A percentile compares a stretch with the other conserved stretches of the same genome.
phyloP scores from a whole-genome alignment of 2,329 filamentous ascomycete genomes.

The Xylogone sp. region DNA sequence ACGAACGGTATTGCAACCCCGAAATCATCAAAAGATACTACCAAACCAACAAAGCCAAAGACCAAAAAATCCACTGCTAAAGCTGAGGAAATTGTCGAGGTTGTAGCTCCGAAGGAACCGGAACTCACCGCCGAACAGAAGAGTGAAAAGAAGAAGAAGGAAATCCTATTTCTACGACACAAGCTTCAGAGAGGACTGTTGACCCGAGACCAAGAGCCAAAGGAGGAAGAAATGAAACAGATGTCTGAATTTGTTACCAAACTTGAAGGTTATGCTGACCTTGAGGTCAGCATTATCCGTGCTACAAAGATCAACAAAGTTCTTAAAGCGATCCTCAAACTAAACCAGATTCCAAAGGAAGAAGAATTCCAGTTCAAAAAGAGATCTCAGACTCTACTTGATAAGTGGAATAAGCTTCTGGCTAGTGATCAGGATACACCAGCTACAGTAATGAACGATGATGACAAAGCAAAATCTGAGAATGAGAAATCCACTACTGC shows the following conservation, averaged over 20 bases:
- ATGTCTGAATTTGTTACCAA: slow-evolving; percentile 78
- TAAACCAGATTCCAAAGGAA: slow-evolving; percentile 76
- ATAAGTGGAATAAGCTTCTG: slow-evolving; percentile 86
- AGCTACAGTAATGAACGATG: slow-evolving; percentile 26
- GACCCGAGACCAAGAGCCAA: slow-evolving; percentile 77
- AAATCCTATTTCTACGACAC: slow-evolving; percentile 90
- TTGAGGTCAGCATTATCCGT: slow-evolving; percentile 86
- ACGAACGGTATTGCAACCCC: slow-evolving; percentile 40
- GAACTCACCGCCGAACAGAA: slow-evolving; percentile 57
- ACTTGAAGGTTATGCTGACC: slow-evolving; percentile 74
- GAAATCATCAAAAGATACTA: slow-evolving; percentile 27
- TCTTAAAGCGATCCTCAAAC: slow-evolving; percentile 87
- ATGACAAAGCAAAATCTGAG: slow-evolving; percentile 28
- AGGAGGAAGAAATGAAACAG: slow-evolving; percentile 75
- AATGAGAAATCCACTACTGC: slow-evolving; percentile 22
- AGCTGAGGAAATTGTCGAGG: slow-evolving; percentile 51
- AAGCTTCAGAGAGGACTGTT: slow-evolving; percentile 93
- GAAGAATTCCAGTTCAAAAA: slow-evolving; percentile 87
- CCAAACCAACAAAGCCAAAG: slow-evolving; percentile 42
- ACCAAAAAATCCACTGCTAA: slow-evolving; percentile 52
- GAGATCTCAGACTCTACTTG: slow-evolving; percentile 74
- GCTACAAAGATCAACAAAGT: slow-evolving; percentile 98
- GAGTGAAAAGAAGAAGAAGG: slow-evolving; percentile 60
- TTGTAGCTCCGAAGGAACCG: slow-evolving; percentile 47
- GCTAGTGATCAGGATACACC: slow-evolving; percentile 49